Evolutionary conservation across 1,284 basidiomycete genomes (phyloP).

Genomic region (Apiotrichum sp.): DNA sequence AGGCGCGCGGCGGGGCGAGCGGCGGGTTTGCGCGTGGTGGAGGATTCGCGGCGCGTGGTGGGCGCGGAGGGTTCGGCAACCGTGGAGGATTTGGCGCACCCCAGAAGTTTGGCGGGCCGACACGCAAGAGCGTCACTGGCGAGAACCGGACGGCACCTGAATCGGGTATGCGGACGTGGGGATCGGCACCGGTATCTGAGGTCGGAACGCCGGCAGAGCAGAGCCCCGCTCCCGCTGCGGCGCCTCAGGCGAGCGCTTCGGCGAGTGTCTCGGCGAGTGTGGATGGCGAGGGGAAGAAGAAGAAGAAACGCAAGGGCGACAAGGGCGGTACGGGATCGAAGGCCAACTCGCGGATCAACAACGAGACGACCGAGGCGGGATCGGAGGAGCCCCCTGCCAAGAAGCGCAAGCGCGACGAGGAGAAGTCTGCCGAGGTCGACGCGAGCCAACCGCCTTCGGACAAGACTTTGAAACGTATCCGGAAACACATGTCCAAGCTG

Average conservation of each 20-base stretch:
- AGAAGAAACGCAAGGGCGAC: slow-evolving; percentile 43
- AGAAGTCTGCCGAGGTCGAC: slow-evolving; percentile 12
- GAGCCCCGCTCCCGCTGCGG: too few relatives aligned
- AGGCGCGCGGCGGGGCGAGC: slow-evolving; percentile 9
- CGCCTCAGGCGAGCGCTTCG: background rate
- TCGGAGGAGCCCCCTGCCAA: slow-evolving; percentile 24
- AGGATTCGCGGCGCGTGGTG: background rate
- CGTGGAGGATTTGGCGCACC: slow-evolving; percentile 2
- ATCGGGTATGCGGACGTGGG: slow-evolving; percentile 44
- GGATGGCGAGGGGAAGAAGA: background rate
- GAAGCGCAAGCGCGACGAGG: slow-evolving; percentile 33
- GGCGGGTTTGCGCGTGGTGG: too few relatives aligned
- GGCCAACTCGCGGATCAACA: slow-evolving; percentile 44
- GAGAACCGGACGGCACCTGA: slow-evolving; percentile 33
- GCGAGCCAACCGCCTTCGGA: slow-evolving; percentile 23
- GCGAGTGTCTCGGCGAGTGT: background rate
- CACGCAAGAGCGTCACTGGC: slow-evolving; percentile 10
- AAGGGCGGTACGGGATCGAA: slow-evolving; percentile 45
- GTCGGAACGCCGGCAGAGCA: background rate
- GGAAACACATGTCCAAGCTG: slow-evolving; percentile 36
- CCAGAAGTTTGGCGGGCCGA: slow-evolving; percentile 1
- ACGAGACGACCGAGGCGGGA: slow-evolving; percentile 11
- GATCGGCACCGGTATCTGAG: slow-evolving; percentile 26
- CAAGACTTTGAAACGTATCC: slow-evolving; percentile 37
- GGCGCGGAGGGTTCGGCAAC: background rate